A percentile compares a stretch with the other conserved stretches of the same genome.
phyloP scores from a whole-genome alignment of 306 rosid species.

The Sechiopsis laciniata region DNA sequence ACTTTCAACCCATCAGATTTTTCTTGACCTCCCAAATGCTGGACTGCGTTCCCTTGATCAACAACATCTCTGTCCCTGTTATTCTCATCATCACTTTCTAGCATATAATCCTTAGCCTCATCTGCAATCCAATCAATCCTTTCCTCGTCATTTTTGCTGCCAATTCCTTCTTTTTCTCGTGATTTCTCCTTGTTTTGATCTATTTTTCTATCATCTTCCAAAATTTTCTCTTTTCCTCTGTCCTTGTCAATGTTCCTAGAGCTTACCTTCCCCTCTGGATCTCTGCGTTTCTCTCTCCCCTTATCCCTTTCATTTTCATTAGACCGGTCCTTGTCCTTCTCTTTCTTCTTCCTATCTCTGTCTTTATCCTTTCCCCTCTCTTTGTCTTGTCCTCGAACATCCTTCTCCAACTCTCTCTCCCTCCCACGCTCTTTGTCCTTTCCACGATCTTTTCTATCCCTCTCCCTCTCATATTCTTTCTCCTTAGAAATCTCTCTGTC shows the following conservation, averaged over 20 bases:
- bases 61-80: conserved; percentile 43
- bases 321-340: conserved; percentile 41
- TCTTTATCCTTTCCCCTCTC: conserved; percentile 26
- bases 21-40: conserved; percentile 30
- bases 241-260: conserved; percentile 43
- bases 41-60: conserved; percentile 39
- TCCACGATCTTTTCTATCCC: conserved; percentile 53
- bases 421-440: conserved; percentile 57
- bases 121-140: conserved; percentile 41
- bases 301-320: conserved; percentile 31
- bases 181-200: conserved; percentile 51
- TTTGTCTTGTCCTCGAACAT: conserved; percentile 28
- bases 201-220: conserved; percentile 40
- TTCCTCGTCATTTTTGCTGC: conserved; percentile 44
- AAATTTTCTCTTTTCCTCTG: conserved; percentile 39
- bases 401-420: conserved; percentile 57
- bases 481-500: conserved; percentile 63
- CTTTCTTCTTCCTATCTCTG: conserved; percentile 29
- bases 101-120: conserved; percentile 37
- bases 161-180: conserved; percentile 44
- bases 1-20: conserved; percentile 32
- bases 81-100: conserved; percentile 38
- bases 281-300: conserved; percentile 52
- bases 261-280: conserved; percentile 37
- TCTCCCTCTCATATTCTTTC: conserved; percentile 57